Base-by-base conservation (phyloP, 169 alveolate species). In the Plasmodium inui region DNA sequence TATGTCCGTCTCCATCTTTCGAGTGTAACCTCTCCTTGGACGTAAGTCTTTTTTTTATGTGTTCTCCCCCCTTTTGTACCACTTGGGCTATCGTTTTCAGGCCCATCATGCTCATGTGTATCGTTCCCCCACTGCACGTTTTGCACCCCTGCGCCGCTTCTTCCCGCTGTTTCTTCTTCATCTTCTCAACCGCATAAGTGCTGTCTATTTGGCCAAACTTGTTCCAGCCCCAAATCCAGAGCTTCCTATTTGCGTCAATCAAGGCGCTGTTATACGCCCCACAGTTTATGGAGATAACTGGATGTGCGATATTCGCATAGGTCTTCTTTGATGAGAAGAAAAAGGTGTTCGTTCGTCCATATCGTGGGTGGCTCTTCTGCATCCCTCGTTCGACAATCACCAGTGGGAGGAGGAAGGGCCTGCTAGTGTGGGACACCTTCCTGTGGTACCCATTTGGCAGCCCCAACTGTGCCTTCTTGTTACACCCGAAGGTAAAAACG, bases 191-290 rank as follows among this genome's bases (percentile, higher is more conserved):
- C 26, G 71, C 53, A 32, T 89, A 79, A 0, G 88, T 26, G 19
- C 39, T 44, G 46, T 79, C 90, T 8, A 79, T 79, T 46, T 89
- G 94, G 6, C 94, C 89, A 57, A 22, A 79, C 82, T 89, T 61
- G 19, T 89, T 89, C 94, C 94, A 89, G 19, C 89, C 89, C 94
- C 94, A 89, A 39, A 79, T 37, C 94, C 94, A 89, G 61, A 79
- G 32, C 50, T 79, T 53, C 53, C 72, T 78, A 19, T 89, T 57
- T 5, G 86, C 93, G 12, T 86, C 93, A 0, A 86, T 86, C 5
- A 86, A 30, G 10, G 86, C 86, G 37, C 86, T 86, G 44, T 74
- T 44, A n/a, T 86, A 86, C 3, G 84, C 8, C 2, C 93, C 93
- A 55, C 93, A 86, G 39, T 30, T 78, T 5, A 86, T 86, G 67